phyloP scores from a whole-genome alignment of 257 asterid species.

The Salvia rosmarinus region DNA sequence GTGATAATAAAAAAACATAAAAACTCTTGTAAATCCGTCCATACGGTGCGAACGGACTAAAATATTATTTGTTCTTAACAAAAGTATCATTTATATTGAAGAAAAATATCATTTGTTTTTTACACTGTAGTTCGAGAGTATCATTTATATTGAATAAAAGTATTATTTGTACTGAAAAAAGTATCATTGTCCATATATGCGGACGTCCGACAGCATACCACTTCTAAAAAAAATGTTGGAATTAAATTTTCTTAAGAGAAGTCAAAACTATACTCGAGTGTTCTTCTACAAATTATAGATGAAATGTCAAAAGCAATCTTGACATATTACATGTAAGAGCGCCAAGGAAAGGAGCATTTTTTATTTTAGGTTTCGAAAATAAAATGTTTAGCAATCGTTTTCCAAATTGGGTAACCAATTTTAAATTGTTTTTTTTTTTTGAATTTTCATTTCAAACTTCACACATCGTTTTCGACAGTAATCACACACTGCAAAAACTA shows the following conservation, averaged over 20 bases:
- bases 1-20: no score
- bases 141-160: no score
- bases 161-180: no score
- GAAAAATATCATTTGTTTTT: no score
- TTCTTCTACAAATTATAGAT: background rate
- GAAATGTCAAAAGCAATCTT: slow-evolving; percentile 4
- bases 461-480: slow-evolving; percentile 9
- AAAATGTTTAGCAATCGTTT: background rate
- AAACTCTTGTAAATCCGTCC: no score
- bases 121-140: no score
- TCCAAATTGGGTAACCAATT: background rate
- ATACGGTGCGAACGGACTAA: no score
- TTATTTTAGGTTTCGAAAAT: background rate
- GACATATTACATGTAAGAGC: background rate
- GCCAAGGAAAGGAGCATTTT: background rate
- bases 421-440: background rate
- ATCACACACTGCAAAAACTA: background rate
- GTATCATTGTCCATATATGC: no score
- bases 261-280: background rate
- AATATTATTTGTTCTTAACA: no score
- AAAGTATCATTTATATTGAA: no score
- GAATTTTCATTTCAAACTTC: background rate
- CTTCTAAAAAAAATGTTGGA: no score
- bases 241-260: background rate
- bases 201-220: no score